Evolutionary conservation across 441 rosid species (phyloP).

Genomic region (Croton setiger): DNA sequence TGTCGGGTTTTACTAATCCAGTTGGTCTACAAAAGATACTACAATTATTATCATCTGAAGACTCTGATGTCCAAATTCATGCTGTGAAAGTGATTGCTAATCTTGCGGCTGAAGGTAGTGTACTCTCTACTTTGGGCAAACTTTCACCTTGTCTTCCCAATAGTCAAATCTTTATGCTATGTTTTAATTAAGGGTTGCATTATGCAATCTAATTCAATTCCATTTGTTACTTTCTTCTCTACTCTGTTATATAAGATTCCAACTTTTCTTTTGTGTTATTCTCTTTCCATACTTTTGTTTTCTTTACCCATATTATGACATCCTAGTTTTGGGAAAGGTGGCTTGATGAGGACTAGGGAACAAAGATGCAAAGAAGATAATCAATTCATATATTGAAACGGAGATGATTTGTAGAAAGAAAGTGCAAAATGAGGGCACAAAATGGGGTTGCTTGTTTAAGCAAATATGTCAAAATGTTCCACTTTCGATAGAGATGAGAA

Average conservation of each 20-base stretch:
- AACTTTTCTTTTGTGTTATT: no score
- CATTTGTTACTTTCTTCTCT: not conserved
- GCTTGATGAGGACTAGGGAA: no score
- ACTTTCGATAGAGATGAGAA: no score
- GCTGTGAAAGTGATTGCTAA: conserved; percentile 93
- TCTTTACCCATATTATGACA: no score
- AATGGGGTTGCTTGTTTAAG: no score
- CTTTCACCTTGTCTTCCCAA: not conserved
- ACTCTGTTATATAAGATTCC: not conserved
- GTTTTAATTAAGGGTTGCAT: not conserved
- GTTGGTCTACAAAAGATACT: conserved; percentile 87
- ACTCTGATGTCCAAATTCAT: conserved; percentile 76
- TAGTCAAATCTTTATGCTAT: not conserved
- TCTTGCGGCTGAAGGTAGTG: conserved; percentile 92
- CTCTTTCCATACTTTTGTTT: no score
- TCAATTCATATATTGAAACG: no score
- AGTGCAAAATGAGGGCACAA: no score
- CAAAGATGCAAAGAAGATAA: no score
- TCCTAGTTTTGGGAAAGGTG: no score
- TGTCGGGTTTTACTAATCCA: conserved; percentile 28
- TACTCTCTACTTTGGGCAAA: not conserved
- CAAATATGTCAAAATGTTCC: no score
- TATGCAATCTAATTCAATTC: not conserved
- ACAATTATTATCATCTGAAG: conserved; percentile 74
- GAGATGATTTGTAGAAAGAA: no score